Conservation (phyloP, 1,284 basidiomycete genomes). For the Heterobasidion irregulare region DNA sequence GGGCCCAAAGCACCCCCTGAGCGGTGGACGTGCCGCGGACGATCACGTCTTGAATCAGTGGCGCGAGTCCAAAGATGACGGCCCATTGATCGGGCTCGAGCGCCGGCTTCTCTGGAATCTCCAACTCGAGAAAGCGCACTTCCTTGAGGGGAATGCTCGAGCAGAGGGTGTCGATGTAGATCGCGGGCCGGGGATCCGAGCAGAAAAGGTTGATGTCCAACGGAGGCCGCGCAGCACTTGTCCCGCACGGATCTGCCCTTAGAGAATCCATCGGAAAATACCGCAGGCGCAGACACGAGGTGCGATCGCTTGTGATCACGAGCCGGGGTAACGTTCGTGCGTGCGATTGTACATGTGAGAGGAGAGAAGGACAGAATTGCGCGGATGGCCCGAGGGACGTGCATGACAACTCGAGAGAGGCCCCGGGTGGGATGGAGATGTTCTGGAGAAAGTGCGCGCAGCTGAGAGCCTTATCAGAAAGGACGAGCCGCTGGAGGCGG, state of each 20-base stretch:
- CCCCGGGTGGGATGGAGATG: neutral
- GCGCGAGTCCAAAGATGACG: neutral
- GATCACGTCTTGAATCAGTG: neutral
- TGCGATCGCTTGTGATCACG: neutral
- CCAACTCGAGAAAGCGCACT: neutral
- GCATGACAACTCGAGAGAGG: conserved; percentile 1
- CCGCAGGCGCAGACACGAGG: too few species aligned
- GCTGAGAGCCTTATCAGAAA: neutral
- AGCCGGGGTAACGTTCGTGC: neutral
- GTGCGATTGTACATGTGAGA: neutral
- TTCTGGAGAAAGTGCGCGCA: neutral
- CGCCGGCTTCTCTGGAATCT: neutral
- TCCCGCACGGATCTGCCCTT: neutral
- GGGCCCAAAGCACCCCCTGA: neutral
- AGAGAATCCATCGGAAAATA: neutral
- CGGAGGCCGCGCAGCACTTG: neutral
- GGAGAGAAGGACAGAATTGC: neutral
- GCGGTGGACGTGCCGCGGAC: neutral
- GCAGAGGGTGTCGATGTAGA: neutral
- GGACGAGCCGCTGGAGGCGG: neutral
- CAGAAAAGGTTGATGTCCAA: neutral
- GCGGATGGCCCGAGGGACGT: neutral
- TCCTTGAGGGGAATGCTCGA: neutral
- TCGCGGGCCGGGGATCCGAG: neutral
- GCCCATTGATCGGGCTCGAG: neutral